These are phyloP conservation scores for Tricholoma sp. DNA, from an alignment of 768 basidiomycete genomes.

Conservation along the genomic window DNA sequence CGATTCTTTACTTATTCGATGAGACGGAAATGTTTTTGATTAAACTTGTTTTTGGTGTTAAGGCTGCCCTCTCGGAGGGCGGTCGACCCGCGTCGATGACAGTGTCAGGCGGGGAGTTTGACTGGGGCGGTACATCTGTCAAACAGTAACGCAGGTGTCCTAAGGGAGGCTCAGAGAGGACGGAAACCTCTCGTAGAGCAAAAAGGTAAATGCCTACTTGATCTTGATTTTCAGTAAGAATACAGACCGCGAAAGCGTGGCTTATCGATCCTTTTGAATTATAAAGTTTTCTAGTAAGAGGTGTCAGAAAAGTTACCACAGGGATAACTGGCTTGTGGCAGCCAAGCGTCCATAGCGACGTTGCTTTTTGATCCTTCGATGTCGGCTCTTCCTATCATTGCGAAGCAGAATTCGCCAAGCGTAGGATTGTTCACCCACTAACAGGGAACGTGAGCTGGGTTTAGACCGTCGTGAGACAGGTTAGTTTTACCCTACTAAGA, in stretches of 20 bases:
- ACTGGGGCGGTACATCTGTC: slow-evolving; percentile 78
- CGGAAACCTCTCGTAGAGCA: slow-evolving; percentile 78
- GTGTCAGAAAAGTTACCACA: slow-evolving; percentile 79
- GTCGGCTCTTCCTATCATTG: slow-evolving; percentile 13
- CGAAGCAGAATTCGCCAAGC: slow-evolving; percentile 29
- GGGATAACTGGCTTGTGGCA: slow-evolving; percentile 79
- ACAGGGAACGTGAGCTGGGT: slow-evolving; percentile 52
- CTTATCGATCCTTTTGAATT: slow-evolving; percentile 29
- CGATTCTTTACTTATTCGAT: slow-evolving; percentile 77
- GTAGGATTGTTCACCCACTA: slow-evolving; percentile 5
- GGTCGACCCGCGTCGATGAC: no score
- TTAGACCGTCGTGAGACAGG: slow-evolving; percentile 83
- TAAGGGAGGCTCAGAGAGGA: slow-evolving; percentile 76
- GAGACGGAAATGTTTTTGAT: no score
- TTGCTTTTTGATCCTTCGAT: slow-evolving; percentile 31
- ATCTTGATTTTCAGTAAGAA: slow-evolving; percentile 81
- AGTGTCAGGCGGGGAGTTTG: slow-evolving; percentile 82
- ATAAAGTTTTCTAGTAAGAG: slow-evolving; percentile 71
- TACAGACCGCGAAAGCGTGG: slow-evolving; percentile 24
- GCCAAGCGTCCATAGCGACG: slow-evolving; percentile 82
- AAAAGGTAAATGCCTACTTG: slow-evolving; percentile 79
- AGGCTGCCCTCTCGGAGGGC: no score
- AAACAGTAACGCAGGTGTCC: slow-evolving; percentile 79
- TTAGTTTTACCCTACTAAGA: slow-evolving; percentile 85
- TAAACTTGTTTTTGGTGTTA: no score